These are phyloP conservation scores for Ogataea wickerhamii DNA, from an alignment of 805 yeast genomes.

Conservation along the genomic window DNA sequence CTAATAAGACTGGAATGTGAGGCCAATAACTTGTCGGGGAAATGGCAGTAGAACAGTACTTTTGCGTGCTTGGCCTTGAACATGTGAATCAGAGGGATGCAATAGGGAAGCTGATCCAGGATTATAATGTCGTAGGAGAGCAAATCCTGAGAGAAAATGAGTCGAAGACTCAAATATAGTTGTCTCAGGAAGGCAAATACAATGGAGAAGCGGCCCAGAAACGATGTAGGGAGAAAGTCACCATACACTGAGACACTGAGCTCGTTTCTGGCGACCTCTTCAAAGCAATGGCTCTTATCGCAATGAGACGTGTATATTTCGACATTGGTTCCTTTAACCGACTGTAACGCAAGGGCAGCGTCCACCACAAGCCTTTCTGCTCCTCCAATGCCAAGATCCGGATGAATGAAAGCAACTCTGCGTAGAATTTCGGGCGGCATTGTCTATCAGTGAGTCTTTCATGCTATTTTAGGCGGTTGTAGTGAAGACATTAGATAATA, in stretches of 20 bases:
- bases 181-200: constrained; percentile 84
- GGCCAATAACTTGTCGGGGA: constrained; percentile 85
- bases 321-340: constrained; percentile 46
- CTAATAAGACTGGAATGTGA: constrained; percentile 52
- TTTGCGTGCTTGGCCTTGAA: constrained; percentile 41
- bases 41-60: constrained; percentile 88
- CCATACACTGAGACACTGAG: constrained; percentile 73
- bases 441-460: too few relatives aligned
- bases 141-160: constrained; percentile 48
- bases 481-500: too few relatives aligned
- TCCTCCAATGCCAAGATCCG: constrained; percentile 96
- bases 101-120: constrained; percentile 84
- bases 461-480: too few relatives aligned
- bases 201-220: constrained; percentile 68
- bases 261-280: constrained; percentile 64
- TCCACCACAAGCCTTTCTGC: constrained; percentile 97
- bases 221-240: constrained; percentile 72
- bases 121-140: constrained; percentile 63
- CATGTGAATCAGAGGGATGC: constrained; percentile 65
- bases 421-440: too few relatives aligned
- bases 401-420: constrained; percentile 85
- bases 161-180: constrained; percentile 49
- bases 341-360: constrained; percentile 84
- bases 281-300: constrained; percentile 83
- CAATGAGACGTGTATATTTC: constrained; percentile 86